Conservation (phyloP, 106 monocot genomes). For the Agapanthus africanus region DNA sequence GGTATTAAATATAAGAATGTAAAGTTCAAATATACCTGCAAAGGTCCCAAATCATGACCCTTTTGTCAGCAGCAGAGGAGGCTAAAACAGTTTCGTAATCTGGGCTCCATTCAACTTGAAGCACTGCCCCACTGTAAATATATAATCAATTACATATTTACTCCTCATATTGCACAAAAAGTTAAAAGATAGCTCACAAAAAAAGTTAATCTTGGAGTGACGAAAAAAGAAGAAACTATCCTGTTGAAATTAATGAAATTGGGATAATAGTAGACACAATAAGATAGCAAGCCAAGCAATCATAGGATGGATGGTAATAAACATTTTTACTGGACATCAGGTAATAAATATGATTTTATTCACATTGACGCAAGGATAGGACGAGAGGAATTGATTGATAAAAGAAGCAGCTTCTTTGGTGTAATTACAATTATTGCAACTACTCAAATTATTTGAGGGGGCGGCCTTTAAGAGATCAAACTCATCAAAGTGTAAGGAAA, state of each 20-base stretch:
- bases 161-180: constrained; percentile 1
- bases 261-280: background rate
- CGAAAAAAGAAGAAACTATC: background rate
- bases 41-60: constrained; percentile 91
- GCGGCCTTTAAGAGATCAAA: too few relatives aligned
- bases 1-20: too few relatives aligned
- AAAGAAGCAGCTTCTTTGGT: background rate
- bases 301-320: background rate
- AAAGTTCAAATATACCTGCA: too few relatives aligned
- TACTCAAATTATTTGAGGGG: too few relatives aligned
- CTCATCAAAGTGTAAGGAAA: too few relatives aligned
- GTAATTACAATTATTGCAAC: background rate
- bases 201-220: background rate
- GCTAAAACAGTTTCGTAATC: constrained; percentile 83
- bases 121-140: constrained; percentile 45
- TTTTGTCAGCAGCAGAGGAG: constrained; percentile 76
- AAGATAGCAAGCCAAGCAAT: background rate
- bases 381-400: too few relatives aligned
- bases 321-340: background rate
- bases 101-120: constrained; percentile 98
- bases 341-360: background rate
- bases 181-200: background rate
- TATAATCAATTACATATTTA: constrained; percentile 4
- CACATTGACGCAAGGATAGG: background rate
- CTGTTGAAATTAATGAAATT: background rate